Evolutionary conservation across 1,284 basidiomycete species (phyloP).

Genomic region (Amanita bisporigera): DNA sequence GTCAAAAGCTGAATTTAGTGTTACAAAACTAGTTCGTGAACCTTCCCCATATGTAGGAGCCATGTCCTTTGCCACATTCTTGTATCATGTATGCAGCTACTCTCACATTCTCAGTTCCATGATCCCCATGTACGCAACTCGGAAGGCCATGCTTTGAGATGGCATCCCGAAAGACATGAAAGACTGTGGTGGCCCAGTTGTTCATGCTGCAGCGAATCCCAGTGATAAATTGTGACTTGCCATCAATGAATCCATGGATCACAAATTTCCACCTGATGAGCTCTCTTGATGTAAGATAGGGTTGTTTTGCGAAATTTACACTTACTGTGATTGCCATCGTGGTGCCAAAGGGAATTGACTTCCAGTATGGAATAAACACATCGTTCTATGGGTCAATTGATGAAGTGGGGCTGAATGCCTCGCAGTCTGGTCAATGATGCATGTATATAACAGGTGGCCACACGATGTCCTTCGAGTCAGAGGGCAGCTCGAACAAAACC

Average conservation of each 20-base stretch:
- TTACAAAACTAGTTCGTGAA: too few relatives aligned
- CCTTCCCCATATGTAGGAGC: too few relatives aligned
- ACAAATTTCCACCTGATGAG: too few relatives aligned
- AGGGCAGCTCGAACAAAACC: background rate
- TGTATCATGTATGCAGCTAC: too few relatives aligned
- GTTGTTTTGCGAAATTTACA: conserved; percentile 32
- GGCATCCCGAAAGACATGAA: conserved; percentile 29
- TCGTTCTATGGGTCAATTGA: background rate
- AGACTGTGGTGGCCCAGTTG: conserved; percentile 36
- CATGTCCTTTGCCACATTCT: too few relatives aligned
- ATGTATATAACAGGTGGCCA: background rate
- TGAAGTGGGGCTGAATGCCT: background rate
- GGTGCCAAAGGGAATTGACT: conserved; percentile 38
- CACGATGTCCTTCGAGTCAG: background rate
- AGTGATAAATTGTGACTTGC: conserved; percentile 36
- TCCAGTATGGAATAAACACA: conserved; percentile 41
- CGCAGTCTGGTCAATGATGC: background rate
- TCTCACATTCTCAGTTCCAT: too few relatives aligned
- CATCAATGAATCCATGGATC: conserved; percentile 43
- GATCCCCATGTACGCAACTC: too few relatives aligned
- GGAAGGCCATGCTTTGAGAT: too few relatives aligned
- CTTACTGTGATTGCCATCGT: conserved; percentile 38
- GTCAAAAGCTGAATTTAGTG: too few relatives aligned
- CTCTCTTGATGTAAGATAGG: too few relatives aligned
- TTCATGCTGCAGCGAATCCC: conserved; percentile 36